Evolutionary conservation across 306 rosid species (phyloP).

Genomic region (Myrica gale): DNA sequence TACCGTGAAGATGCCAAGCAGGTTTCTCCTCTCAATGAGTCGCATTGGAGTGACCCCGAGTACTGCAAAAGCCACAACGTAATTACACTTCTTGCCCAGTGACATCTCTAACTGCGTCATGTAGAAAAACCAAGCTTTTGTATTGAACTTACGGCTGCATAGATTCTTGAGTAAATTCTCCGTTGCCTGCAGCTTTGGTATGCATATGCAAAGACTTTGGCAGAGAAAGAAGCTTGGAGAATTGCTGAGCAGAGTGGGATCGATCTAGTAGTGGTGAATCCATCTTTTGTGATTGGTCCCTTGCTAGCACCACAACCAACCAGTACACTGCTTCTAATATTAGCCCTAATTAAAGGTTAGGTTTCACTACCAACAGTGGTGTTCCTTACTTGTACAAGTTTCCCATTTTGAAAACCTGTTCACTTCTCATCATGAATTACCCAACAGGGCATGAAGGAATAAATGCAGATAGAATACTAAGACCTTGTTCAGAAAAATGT

Average conservation of each 20-base stretch:
- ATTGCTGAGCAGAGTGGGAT: conserved; percentile 51
- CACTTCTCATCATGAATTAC: no score
- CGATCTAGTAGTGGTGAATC: conserved; percentile 77
- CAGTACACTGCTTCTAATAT: conserved; percentile 57
- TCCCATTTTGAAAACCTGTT: no score
- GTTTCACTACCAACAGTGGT: not conserved
- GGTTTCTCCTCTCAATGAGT: conserved; percentile 64
- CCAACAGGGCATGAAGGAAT: no score
- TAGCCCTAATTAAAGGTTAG: conserved; percentile 54
- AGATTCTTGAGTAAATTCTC: not conserved
- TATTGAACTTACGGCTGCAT: no score
- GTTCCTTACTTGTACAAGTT: no score
- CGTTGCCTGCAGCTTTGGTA: conserved; percentile 65
- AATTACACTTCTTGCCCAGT: not conserved
- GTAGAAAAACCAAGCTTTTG: no score
- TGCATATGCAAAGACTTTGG: conserved; percentile 76
- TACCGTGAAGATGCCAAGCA: conserved; percentile 56
- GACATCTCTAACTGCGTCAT: not conserved
- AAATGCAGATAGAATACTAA: no score
- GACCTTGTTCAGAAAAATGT: no score
- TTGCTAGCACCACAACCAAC: conserved; percentile 77
- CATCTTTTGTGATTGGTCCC: conserved; percentile 79
- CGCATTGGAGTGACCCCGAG: conserved; percentile 73
- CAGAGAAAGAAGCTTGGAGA: conserved; percentile 79
- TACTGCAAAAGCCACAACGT: conserved; percentile 75